phyloP scores from a whole-genome alignment of 805 yeast genomes.

The Candida xyloterini region DNA sequence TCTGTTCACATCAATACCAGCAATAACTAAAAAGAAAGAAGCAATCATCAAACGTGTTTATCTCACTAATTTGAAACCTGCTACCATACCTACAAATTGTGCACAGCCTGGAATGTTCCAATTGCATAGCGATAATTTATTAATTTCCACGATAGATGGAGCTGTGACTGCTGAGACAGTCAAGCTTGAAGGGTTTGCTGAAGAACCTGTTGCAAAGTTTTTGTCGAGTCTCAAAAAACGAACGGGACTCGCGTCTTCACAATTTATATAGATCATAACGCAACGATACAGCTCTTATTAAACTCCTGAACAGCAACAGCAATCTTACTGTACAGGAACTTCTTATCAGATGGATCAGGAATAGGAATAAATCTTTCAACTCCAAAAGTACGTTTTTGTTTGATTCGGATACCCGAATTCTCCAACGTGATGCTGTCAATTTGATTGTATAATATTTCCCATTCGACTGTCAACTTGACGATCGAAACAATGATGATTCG shows the following conservation, averaged over 20 bases:
- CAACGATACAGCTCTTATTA: conserved; percentile 48
- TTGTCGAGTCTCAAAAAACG: conserved; percentile 43
- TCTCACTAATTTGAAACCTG: conserved; percentile 37
- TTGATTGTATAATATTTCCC: conserved; percentile 67
- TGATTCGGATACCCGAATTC: conserved; percentile 72
- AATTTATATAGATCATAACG: conserved; percentile 15
- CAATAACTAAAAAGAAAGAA: conserved; percentile 29
- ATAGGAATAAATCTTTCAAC: conserved; percentile 67
- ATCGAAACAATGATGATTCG: conserved; percentile 68
- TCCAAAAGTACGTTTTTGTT: conserved; percentile 41
- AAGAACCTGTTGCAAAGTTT: conserved; percentile 47
- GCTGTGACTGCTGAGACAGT: conserved; percentile 35
- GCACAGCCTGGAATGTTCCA: conserved; percentile 29
- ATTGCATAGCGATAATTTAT: conserved; percentile 19
- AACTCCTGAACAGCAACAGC: conserved; percentile 78
- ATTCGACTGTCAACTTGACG: conserved; percentile 55
- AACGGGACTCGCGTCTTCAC: conserved; percentile 29
- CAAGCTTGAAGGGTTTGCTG: conserved; percentile 54
- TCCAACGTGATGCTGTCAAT: conserved; percentile 74
- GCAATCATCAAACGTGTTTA: conserved; percentile 40
- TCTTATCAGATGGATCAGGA: conserved; percentile 60
- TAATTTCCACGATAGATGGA: conserved; percentile 46
- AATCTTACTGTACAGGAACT: conserved; percentile 66
- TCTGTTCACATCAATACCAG: conserved; percentile 42
- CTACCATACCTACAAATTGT: conserved; percentile 1